phyloP scores from a whole-genome alignment of 345 rosid genomes.

The Aquilaria yunnanensis region DNA sequence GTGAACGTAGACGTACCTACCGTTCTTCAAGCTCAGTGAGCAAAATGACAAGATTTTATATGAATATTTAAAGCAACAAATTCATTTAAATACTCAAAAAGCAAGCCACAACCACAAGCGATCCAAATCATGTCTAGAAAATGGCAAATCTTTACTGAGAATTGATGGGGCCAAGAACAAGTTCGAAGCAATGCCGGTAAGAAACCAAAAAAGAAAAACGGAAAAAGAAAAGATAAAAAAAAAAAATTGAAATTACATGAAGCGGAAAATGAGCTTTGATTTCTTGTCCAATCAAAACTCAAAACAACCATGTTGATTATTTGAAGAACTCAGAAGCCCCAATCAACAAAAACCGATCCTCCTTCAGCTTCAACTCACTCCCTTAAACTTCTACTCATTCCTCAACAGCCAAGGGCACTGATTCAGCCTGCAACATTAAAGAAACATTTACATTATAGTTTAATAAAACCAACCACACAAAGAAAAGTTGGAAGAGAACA shows the following conservation, averaged over 20 bases:
- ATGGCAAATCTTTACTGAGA: too few relatives aligned
- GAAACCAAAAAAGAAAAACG: neutral
- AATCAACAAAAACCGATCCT: neutral
- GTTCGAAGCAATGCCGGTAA: neutral
- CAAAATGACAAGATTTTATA: too few relatives aligned
- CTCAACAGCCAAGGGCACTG: slow-evolving; percentile 52
- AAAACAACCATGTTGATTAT: neutral
- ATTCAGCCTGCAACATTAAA: slow-evolving; percentile 37
- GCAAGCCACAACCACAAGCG: too few relatives aligned
- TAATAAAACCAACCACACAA: neutral
- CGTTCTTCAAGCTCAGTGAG: too few relatives aligned
- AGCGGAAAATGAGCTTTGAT: too few relatives aligned
- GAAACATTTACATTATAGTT: neutral
- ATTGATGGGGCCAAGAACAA: slow-evolving; percentile 2
- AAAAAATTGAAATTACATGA: neutral
- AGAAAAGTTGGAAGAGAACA: too few relatives aligned
- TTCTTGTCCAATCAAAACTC: too few relatives aligned
- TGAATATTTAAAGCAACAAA: too few relatives aligned
- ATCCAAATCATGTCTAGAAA: too few relatives aligned
- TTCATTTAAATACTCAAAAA: too few relatives aligned
- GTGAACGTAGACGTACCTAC: too few relatives aligned
- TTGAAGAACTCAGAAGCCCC: slow-evolving; percentile 7
- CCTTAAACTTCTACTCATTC: neutral
- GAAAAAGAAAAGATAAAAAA: neutral
- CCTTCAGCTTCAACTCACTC: too few relatives aligned